Evolutionary conservation across 139 green algal species (phyloP).

Genomic region (Chlamydomonas sp.): DNA sequence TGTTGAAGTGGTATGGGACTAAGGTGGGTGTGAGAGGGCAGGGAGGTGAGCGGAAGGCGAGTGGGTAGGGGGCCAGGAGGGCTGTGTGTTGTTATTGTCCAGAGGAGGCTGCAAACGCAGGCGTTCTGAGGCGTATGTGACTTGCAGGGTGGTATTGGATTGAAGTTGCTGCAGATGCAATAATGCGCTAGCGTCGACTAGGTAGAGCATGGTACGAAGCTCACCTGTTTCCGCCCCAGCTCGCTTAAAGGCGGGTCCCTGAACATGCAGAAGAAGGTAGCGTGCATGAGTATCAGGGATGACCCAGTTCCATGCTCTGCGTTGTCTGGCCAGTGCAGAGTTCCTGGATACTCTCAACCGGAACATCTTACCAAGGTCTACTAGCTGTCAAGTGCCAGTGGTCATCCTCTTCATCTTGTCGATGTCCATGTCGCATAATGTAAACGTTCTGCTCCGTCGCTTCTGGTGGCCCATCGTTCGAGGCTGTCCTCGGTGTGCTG

Average conservation of each 20-base stretch:
- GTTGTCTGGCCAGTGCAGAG: not conserved
- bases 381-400: slow-evolving; percentile 34
- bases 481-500: not conserved
- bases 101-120: no score
- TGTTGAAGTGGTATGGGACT: no score
- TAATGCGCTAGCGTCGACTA: no score
- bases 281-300: no score
- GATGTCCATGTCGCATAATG: slow-evolving; percentile 54
- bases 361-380: slow-evolving; percentile 30
- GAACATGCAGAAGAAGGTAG: not conserved
- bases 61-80: no score
- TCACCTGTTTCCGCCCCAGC: not conserved
- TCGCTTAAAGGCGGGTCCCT: not conserved
- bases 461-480: not conserved
- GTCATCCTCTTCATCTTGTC: slow-evolving; percentile 49
- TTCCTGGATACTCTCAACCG: not conserved
- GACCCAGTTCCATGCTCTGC: no score
- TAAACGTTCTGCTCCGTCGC: slow-evolving; percentile 25
- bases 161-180: no score
- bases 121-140: no score
- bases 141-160: no score
- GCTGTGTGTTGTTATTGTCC: no score
- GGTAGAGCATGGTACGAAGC: not conserved
- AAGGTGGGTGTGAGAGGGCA: no score
- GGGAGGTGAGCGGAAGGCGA: no score